A percentile compares a stretch with the other conserved stretches of the same genome.
Evolutionary conservation across 257 asterid genomes (phyloP).

Genomic region (Petunia secreta): DNA sequence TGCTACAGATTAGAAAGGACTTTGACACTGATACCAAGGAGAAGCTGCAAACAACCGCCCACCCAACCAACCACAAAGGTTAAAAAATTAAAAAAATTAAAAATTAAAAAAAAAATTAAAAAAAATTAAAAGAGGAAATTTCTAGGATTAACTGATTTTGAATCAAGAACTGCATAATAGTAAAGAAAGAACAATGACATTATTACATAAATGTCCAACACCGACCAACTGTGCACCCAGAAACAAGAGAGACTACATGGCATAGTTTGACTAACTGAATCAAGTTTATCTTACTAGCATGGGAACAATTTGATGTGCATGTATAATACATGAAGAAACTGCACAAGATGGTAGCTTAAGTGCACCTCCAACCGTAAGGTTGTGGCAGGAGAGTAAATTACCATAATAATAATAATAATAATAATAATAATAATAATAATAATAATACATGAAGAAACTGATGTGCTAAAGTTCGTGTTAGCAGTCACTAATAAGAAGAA

Average conservation of each 20-base stretch:
- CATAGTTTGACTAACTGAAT: background rate
- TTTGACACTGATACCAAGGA: background rate
- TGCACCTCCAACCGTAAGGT: too few species aligned
- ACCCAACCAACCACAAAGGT: too few species aligned
- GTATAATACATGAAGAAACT: background rate
- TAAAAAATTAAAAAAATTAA: background rate
- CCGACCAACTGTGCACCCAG: background rate
- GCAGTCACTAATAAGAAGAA: background rate
- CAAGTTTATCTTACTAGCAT: background rate
- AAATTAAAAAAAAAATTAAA: background rate
- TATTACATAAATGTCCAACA: background rate
- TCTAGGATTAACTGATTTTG: conserved; percentile 2
- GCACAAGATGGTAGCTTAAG: too few species aligned
- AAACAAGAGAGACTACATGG: background rate
- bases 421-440: too few species aligned
- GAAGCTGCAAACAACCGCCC: background rate
- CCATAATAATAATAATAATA: too few species aligned
- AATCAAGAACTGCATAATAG: background rate
- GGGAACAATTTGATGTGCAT: background rate
- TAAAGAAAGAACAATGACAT: background rate
- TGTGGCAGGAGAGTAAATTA: too few species aligned
- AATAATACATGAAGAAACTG: background rate
- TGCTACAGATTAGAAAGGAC: background rate
- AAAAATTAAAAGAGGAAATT: background rate
- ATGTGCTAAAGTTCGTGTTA: background rate